Conservation (phyloP, 179 eudicot genomes). For the Camellia oleifera region DNA sequence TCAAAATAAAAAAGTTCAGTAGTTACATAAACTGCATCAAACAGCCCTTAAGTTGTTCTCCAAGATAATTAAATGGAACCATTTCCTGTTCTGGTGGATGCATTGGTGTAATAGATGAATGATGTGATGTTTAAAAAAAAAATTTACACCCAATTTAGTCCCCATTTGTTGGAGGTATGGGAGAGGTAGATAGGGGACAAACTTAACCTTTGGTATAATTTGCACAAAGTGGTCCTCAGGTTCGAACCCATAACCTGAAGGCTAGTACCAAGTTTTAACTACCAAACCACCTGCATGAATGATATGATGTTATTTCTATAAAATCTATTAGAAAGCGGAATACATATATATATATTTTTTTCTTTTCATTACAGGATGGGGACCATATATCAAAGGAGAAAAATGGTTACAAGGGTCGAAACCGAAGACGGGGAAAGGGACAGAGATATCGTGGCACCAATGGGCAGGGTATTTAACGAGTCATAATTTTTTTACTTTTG, state of each 20-base stretch:
- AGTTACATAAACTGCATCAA: no score
- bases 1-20: no score
- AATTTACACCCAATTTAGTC: no score
- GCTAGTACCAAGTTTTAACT: no score
- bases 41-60: not conserved
- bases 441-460: constrained; percentile 43
- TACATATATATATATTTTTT: no score
- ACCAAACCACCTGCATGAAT: not conserved
- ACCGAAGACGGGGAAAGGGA: constrained; percentile 52
- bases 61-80: not conserved
- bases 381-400: constrained; percentile 48
- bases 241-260: no score
- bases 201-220: no score
- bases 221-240: no score
- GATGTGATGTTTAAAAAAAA: not conserved
- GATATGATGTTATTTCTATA: not conserved
- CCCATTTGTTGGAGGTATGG: no score
- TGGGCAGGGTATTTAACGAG: constrained; percentile 59
- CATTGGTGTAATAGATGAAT: not conserved
- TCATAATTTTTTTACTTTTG: not conserved
- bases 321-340: not conserved
- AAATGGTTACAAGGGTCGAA: constrained; percentile 44
- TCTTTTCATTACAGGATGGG: constrained; percentile 33
- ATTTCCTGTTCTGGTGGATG: not conserved
- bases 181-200: no score